Conservation (phyloP, 1,284 basidiomycete species). For the Austroboletus niveus region DNA sequence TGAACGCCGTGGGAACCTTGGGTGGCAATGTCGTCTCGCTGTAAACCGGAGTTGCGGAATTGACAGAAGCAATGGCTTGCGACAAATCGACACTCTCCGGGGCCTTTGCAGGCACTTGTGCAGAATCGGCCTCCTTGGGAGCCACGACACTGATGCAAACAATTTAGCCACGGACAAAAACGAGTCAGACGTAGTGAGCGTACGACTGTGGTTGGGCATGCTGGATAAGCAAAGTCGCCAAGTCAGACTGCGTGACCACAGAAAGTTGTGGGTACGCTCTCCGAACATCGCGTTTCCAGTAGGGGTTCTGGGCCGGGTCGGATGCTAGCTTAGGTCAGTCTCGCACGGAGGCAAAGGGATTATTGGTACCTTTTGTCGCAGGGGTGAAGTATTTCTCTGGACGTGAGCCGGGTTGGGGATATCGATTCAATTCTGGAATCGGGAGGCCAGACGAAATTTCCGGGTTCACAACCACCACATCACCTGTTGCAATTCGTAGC, state of each 20-base stretch:
- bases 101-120: constrained; percentile 48
- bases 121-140: constrained; percentile 46
- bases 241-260: constrained; percentile 76
- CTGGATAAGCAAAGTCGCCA: constrained; percentile 81
- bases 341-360: neutral
- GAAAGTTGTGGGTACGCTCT: constrained; percentile 88
- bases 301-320: constrained; percentile 81
- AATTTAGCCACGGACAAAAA: constrained; percentile 7
- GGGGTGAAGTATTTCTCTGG: constrained; percentile 85
- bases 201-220: constrained; percentile 69
- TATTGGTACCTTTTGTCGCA: constrained; percentile 74
- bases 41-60: constrained; percentile 60
- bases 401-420: constrained; percentile 84
- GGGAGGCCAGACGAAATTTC: constrained; percentile 93
- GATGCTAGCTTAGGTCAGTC: constrained; percentile 51
- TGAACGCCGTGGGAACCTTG: constrained; percentile 57
- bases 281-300: constrained; percentile 94
- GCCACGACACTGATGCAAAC: constrained; percentile 49
- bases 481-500: constrained; percentile 47
- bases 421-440: constrained; percentile 68
- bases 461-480: constrained; percentile 77
- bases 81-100: constrained; percentile 56
- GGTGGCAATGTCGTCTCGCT: constrained; percentile 72
- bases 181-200: constrained; percentile 28
- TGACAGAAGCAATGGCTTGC: constrained; percentile 66